Percentiles rank a stretch among this genome's conserved stretches.
phyloP scores from a whole-genome alignment of 2,329 filamentous ascomycete genomes.

The Trichoderma sp. region DNA sequence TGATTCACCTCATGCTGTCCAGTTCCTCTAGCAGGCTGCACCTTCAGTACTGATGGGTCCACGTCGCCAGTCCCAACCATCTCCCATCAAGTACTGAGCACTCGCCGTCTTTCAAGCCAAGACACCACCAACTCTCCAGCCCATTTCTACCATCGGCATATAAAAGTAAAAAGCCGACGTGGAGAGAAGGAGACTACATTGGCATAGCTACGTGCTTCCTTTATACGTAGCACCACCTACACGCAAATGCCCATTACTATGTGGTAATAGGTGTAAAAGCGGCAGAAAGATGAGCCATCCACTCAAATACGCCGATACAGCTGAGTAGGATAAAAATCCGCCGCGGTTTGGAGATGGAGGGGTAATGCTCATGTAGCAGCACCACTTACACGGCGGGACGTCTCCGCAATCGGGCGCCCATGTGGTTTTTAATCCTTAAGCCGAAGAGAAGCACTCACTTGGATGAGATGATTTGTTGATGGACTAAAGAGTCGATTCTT shows the following conservation, averaged over 20 bases:
- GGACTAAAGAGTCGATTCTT: background rate
- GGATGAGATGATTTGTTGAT: background rate
- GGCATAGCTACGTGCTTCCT: background rate
- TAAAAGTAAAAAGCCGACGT: background rate
- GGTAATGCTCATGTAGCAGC: background rate
- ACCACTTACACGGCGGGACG: background rate
- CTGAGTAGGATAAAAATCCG: constrained; percentile 14
- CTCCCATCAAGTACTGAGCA: background rate
- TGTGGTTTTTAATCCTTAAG: constrained; percentile 1
- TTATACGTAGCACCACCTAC: background rate
- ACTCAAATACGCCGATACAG: background rate
- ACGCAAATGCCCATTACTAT: background rate
- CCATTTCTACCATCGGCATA: background rate
- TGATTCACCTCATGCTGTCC: background rate
- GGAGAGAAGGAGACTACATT: background rate
- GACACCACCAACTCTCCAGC: background rate
- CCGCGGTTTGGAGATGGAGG: background rate
- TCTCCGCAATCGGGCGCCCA: constrained; percentile 17
- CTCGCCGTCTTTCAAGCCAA: background rate
- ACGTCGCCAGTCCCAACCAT: background rate
- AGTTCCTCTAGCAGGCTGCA: background rate
- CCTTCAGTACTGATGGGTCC: background rate
- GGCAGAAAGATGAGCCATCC: constrained; percentile 17
- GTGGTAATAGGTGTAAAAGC: background rate
- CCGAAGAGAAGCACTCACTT: background rate